Conservation (phyloP, 2,329 filamentous ascomycete genomes). For the Xenosphaeropsis pyriputrescens region DNA sequence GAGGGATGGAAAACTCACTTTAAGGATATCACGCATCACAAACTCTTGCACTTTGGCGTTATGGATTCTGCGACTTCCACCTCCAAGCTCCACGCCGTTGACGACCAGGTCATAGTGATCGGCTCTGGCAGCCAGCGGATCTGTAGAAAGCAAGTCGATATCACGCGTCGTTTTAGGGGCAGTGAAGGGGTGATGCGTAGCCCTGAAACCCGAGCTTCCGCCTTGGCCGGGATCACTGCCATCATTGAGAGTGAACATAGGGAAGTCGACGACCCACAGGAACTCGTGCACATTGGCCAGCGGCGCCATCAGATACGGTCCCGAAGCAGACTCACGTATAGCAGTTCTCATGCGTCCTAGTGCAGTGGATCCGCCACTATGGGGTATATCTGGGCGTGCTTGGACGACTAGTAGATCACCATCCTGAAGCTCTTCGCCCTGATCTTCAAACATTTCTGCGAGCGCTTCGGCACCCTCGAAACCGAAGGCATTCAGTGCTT, state of each 20-base stretch:
- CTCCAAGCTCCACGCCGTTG: slow-evolving; percentile 88
- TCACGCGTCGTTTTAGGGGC: slow-evolving; percentile 62
- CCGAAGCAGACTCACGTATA: slow-evolving; percentile 14
- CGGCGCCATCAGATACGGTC: slow-evolving; percentile 9
- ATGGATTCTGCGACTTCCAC: slow-evolving; percentile 87
- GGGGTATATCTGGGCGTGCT: slow-evolving; percentile 49
- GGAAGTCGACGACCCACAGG: slow-evolving; percentile 83
- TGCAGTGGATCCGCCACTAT: slow-evolving; percentile 56
- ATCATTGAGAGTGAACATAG: slow-evolving; percentile 67
- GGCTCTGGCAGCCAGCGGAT: slow-evolving; percentile 59
- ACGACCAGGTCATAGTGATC: slow-evolving; percentile 95
- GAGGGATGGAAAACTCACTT: slow-evolving; percentile 19
- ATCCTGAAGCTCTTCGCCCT: slow-evolving; percentile 26
- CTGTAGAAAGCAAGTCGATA: slow-evolving; percentile 55
- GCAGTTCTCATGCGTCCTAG: slow-evolving; percentile 17
- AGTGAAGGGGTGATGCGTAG: slow-evolving; percentile 94
- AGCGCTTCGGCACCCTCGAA: slow-evolving; percentile 50
- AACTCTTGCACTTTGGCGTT: slow-evolving; percentile 69
- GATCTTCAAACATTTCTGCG: slow-evolving; percentile 7
- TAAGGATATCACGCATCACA: slow-evolving; percentile 69
- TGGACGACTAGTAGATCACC: slow-evolving; percentile 76
- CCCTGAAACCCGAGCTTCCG: slow-evolving; percentile 62
- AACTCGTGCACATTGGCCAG: slow-evolving; percentile 35
- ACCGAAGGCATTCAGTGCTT: slow-evolving; percentile 65
- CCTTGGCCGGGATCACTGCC: slow-evolving; percentile 50